Percentiles rank a stretch among this genome's conserved stretches.
Evolutionary conservation across 202 grass and related monocot species (phyloP).

Genomic region (Carex sylvatica): DNA sequence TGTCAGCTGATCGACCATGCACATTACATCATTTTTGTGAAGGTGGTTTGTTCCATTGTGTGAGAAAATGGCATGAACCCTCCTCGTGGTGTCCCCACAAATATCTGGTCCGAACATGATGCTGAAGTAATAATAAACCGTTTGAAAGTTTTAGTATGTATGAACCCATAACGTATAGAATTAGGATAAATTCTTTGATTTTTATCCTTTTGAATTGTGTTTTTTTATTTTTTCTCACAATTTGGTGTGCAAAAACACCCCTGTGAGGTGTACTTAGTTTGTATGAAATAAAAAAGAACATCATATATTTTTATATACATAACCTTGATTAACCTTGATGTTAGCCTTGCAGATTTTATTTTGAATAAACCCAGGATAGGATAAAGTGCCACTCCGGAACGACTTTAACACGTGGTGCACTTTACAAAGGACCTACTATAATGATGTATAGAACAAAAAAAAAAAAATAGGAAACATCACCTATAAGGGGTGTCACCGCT

Average conservation of each 20-base stretch:
- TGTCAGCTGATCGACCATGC: constrained; percentile 62
- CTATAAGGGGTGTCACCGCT: constrained; percentile 70
- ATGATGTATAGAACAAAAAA: not conserved
- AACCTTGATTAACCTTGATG: not conserved
- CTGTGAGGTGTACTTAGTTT: not conserved
- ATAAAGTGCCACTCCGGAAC: not conserved
- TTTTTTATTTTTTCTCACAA: not conserved
- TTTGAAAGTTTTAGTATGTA: not conserved
- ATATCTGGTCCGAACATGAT: constrained; percentile 86
- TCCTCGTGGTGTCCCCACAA: constrained; percentile 63
- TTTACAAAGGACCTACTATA: not conserved
- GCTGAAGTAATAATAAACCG: constrained; percentile 26
- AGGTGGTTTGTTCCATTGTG: constrained; percentile 67
- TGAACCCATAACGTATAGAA: too few relatives aligned
- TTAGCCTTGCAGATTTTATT: not conserved
- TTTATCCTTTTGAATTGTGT: not conserved
- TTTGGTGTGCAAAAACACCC: not conserved
- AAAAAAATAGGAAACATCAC: constrained; percentile 13
- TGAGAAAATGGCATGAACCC: constrained; percentile 68
- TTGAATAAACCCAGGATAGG: not conserved
- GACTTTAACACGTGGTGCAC: not conserved
- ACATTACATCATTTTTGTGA: constrained; percentile 65
- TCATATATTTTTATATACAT: not conserved
- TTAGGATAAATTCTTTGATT: not conserved
- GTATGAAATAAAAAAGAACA: not conserved